These are phyloP conservation scores for Terana coerulea DNA, from an alignment of 768 basidiomycete species.

Conservation along the genomic window DNA sequence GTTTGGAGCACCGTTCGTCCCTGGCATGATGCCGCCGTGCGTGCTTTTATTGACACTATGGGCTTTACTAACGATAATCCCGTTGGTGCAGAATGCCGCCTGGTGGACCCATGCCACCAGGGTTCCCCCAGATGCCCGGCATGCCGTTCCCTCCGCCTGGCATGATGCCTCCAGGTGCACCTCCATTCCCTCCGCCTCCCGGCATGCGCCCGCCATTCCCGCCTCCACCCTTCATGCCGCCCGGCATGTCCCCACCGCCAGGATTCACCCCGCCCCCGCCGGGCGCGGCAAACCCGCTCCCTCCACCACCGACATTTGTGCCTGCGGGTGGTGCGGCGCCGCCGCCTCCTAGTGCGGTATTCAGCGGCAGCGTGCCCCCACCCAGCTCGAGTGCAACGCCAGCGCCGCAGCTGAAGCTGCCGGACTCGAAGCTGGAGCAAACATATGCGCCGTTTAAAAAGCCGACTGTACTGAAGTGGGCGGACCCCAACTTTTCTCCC, in stretches of 20 bases:
- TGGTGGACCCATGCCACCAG: slow-evolving; percentile 43
- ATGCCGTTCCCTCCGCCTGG: slow-evolving; percentile 42
- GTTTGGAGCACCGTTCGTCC: slow-evolving; percentile 32
- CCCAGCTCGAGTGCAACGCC: too few relatives aligned
- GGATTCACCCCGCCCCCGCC: slow-evolving; percentile 23
- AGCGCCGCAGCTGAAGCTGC: slow-evolving; percentile 38
- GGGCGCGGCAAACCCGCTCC: slow-evolving; percentile 20
- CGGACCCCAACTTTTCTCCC: slow-evolving; percentile 75
- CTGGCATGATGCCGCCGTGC: slow-evolving; percentile 57
- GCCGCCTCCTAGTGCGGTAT: slow-evolving; percentile 22
- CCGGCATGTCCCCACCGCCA: slow-evolving; percentile 28
- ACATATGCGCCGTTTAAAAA: slow-evolving; percentile 76
- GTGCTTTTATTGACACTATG: too few relatives aligned
- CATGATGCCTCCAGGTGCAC: slow-evolving; percentile 35
- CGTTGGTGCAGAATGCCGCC: too few relatives aligned
- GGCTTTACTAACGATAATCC: too few relatives aligned
- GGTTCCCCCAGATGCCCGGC: slow-evolving; percentile 25
- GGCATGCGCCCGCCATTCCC: slow-evolving; percentile 32
- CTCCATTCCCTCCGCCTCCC: slow-evolving; percentile 34
- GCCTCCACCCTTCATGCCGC: slow-evolving; percentile 35
- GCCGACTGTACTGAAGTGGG: slow-evolving; percentile 66
- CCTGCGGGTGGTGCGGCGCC: slow-evolving; percentile 26
- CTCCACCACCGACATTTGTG: slow-evolving; percentile 23
- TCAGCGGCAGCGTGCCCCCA: slow-evolving; percentile 20
- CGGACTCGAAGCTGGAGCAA: slow-evolving; percentile 56